These are phyloP conservation scores for Sphagnum contortum DNA, from an alignment of 225 moss, liverwort and hornwort genomes.

Conservation along the genomic window DNA sequence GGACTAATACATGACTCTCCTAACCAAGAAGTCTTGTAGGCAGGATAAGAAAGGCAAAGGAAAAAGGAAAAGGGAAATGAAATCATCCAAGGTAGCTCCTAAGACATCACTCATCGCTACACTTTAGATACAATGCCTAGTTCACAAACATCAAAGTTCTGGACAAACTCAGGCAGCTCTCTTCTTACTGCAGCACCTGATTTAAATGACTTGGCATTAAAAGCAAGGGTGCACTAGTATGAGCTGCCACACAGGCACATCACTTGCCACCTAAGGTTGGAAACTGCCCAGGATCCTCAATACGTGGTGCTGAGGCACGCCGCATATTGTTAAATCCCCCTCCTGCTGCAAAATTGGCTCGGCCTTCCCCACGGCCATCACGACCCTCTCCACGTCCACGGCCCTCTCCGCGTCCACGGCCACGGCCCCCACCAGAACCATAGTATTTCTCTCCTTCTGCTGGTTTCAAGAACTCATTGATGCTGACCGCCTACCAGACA, in stretches of 20 bases:
- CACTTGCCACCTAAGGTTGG: slow-evolving; percentile 77
- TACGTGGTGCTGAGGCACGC: slow-evolving; percentile 62
- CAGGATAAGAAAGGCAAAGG: too few species aligned
- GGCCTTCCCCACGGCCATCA: slow-evolving; percentile 25
- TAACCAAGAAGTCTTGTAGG: too few species aligned
- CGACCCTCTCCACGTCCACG: slow-evolving; percentile 28
- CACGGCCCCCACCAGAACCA: slow-evolving; percentile 42
- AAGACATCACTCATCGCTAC: too few species aligned
- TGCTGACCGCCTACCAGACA: slow-evolving; percentile 53
- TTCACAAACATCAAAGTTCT: slow-evolving; percentile 22
- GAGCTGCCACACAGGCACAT: slow-evolving; percentile 4
- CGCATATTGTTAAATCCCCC: slow-evolving; percentile 26
- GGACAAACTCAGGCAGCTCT: slow-evolving; percentile 21
- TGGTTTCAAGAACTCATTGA: slow-evolving; percentile 92
- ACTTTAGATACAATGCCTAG: background rate
- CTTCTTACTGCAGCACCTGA: slow-evolving; percentile 9
- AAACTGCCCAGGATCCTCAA: slow-evolving; percentile 87
- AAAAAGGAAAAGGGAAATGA: too few species aligned
- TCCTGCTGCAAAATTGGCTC: slow-evolving; percentile 16
- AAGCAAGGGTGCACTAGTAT: slow-evolving; percentile 7
- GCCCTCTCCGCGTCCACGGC: slow-evolving; percentile 51
- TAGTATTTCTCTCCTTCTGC: slow-evolving; percentile 75
- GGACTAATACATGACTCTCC: too few species aligned
- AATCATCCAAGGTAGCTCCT: too few species aligned
- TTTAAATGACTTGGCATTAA: background rate